Evolutionary conservation across 257 asterid species (phyloP).

Genomic region (Solanum sparsipilum): DNA sequence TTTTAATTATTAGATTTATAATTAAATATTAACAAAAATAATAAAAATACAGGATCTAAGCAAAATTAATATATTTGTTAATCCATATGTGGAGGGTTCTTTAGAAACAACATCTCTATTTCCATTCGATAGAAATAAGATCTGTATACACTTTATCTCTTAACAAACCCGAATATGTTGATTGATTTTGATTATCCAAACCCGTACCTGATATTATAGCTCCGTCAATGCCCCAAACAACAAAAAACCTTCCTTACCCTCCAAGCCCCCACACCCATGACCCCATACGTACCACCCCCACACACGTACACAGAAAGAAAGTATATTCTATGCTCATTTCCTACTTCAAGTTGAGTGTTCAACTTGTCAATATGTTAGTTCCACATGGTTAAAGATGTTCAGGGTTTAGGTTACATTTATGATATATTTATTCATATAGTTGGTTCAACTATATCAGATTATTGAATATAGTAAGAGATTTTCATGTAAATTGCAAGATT

Average conservation of each 20-base stretch:
- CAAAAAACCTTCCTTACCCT: neutral
- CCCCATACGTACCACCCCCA: neutral
- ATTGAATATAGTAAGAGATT: neutral
- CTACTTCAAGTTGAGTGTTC: neutral
- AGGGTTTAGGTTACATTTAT: neutral
- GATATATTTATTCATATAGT: neutral
- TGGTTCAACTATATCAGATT: neutral
- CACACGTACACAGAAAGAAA: too few relatives aligned
- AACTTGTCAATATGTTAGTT: neutral
- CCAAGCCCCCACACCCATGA: neutral
- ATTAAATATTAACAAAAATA: too few relatives aligned
- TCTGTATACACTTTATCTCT: too few relatives aligned
- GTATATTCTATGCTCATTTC: neutral
- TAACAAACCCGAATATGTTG: neutral
- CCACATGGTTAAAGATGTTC: neutral
- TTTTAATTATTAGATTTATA: too few relatives aligned
- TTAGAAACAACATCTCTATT: too few relatives aligned
- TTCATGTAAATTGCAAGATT: neutral
- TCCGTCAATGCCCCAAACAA: neutral
- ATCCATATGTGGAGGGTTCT: neutral
- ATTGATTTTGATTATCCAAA: neutral
- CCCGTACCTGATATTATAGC: neutral
- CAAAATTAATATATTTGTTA: neutral
- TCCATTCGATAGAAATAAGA: too few relatives aligned
- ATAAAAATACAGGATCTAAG: neutral